Evolutionary conservation across 805 yeast genomes (phyloP), one percentile per base, ranked within the genome.

Genomic region (Yarrowia osloensis): DNA sequence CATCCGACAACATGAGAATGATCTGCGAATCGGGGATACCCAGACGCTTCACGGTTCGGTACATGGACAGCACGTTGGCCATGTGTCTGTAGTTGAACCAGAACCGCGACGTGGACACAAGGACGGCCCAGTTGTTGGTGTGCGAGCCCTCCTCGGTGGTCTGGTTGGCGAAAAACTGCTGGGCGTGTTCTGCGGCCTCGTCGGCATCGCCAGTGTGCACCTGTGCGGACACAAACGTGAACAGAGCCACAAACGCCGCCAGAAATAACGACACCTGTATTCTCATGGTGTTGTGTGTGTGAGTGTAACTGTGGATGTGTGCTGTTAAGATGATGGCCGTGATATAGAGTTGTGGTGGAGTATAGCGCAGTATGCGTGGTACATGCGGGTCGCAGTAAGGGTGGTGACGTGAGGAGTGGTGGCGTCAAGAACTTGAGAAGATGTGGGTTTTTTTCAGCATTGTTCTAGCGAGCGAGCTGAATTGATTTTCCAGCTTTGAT

Each of bases 11-110:
- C 98, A 95, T 95, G 72, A 95, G 80, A 52, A 95, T 93, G 75
- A 95, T 95, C 75, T 95, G 98, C 2, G 97, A 92, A 78, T 95
- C 99, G 0, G 99, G 99, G 28, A 95, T 95, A 1, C 99, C 99
- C 65, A 95, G 79, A 72, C 99, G 82, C 77, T 94, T 95, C 42
- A 95, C 98, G 0, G 98, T 95, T 71, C 99, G 84, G 80, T 95
- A 95, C 85, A 95, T 87, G 74, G 97, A 89, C 71, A 95, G 81
- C 33, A 90, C 97, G 77, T 95, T 95, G 42, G 99, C 98, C 91
- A 94, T 91, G 77, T 95, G 99, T 75, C 99, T 83, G 75, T 95
- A 95, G 77, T 95, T 95, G 82, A 95, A 95, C 99, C 99, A 95
- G 79, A 95, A 95, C 68, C 98, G 81, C 13, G 98, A 92, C 0